These are phyloP conservation scores for Alternaria sp. DNA, from an alignment of 2,329 filamentous ascomycete genomes.

Conservation along the genomic window DNA sequence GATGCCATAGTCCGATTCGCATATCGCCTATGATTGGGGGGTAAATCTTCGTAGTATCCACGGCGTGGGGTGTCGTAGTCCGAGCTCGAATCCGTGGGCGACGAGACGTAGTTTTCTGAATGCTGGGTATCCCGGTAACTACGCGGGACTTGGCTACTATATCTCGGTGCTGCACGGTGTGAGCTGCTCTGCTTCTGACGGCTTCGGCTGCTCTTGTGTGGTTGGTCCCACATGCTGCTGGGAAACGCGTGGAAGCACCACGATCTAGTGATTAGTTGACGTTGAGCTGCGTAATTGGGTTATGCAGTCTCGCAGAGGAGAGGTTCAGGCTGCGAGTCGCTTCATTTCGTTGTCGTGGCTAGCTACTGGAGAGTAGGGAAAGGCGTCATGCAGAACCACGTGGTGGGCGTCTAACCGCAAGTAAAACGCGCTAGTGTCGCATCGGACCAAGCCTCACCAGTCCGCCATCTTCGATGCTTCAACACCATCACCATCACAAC, in stretches of 20 bases:
- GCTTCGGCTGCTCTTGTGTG: background rate
- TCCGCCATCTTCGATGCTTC: background rate
- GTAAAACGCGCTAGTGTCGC: background rate
- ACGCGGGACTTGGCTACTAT: background rate
- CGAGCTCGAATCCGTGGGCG: slow-evolving; percentile 1
- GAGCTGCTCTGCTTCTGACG: background rate
- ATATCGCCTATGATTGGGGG: background rate
- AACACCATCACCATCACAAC: background rate
- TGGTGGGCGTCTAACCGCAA: slow-evolving; percentile 14
- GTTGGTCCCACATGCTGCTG: slow-evolving; percentile 6
- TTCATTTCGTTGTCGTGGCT: slow-evolving; percentile 6
- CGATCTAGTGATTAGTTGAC: background rate
- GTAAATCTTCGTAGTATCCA: background rate
- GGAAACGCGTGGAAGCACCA: background rate
- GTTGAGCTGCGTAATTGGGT: slow-evolving; percentile 2
- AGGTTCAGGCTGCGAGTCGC: background rate
- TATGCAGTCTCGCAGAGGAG: background rate
- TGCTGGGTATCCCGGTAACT: slow-evolving; percentile 1
- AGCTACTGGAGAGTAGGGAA: background rate
- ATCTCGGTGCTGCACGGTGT: background rate
- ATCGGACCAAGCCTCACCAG: background rate
- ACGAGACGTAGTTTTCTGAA: slow-evolving; percentile 10
- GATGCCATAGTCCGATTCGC: background rate
- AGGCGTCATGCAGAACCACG: slow-evolving; percentile 13
- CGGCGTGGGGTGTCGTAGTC: slow-evolving; percentile 8